phyloP scores from a whole-genome alignment of 176 grass and related monocot genomes.

The Raddia distichophylla region DNA sequence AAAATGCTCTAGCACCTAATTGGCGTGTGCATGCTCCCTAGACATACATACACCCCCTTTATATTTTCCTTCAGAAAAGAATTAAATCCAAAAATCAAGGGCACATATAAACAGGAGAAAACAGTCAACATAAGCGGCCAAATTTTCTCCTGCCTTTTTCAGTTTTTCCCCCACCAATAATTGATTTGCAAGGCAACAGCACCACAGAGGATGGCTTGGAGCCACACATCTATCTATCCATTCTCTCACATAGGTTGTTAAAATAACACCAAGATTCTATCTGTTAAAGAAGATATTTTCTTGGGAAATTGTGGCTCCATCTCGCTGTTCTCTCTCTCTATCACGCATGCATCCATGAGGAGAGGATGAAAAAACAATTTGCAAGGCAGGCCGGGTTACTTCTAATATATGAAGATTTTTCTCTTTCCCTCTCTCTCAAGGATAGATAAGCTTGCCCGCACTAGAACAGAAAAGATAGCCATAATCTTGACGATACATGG shows the following conservation, averaged over 20 bases:
- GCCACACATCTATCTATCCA: slow-evolving; percentile 26
- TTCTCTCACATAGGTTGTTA: slow-evolving; percentile 25
- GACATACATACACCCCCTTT: neutral
- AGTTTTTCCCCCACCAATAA: slow-evolving; percentile 44
- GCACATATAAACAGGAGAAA: neutral
- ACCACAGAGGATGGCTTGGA: slow-evolving; percentile 27
- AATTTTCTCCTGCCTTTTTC: slow-evolving; percentile 25
- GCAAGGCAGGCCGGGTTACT: slow-evolving; percentile 14
- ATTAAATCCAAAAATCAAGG: neutral
- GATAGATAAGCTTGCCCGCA: slow-evolving; percentile 62
- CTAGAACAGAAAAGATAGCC: slow-evolving; percentile 18
- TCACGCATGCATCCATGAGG: slow-evolving; percentile 13
- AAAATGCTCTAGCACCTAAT: slow-evolving; percentile 53
- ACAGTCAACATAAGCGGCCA: slow-evolving; percentile 36
- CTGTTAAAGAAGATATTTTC: slow-evolving; percentile 47
- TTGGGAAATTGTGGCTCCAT: slow-evolving; percentile 46
- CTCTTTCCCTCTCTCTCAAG: neutral
- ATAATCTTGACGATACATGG: slow-evolving; percentile 15
- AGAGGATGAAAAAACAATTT: slow-evolving; percentile 20
- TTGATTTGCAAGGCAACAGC: slow-evolving; percentile 33
- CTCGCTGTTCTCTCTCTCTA: slow-evolving; percentile 7
- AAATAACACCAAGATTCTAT: slow-evolving; percentile 50
- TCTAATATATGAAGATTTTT: slow-evolving; percentile 28
- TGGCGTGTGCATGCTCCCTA: slow-evolving; percentile 22
- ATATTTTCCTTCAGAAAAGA: neutral